Conservation (phyloP, 176 grass and related monocot genomes). For the Bothriochloa decipiens region DNA sequence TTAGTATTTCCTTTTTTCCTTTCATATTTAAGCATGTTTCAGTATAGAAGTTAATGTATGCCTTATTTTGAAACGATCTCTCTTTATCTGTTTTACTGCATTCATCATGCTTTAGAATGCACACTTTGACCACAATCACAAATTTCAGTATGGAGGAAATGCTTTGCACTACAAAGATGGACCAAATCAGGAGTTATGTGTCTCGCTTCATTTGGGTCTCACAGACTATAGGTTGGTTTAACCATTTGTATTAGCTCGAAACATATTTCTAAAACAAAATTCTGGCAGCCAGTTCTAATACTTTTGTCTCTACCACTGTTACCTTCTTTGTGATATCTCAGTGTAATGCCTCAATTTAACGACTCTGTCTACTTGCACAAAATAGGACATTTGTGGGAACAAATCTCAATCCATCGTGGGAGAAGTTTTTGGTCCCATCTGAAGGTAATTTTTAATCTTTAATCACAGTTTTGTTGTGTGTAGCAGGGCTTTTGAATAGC, state of each 20-base stretch:
- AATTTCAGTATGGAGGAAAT: constrained; percentile 83
- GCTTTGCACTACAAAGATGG: constrained; percentile 49
- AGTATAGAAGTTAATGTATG: too few relatives aligned
- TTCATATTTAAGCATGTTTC: too few relatives aligned
- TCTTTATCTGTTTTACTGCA: too few relatives aligned
- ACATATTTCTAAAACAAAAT: too few relatives aligned
- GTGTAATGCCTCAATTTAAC: not conserved
- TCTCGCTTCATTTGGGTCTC: constrained; percentile 86
- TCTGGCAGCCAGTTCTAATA: too few relatives aligned
- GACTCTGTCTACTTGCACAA: constrained; percentile 22
- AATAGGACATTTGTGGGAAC: constrained; percentile 95
- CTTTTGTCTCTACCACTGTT: too few relatives aligned
- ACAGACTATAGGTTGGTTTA: constrained; percentile 84
- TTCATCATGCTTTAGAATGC: not conserved
- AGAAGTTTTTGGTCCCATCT: constrained; percentile 75
- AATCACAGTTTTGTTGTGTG: not conserved
- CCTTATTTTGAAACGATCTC: too few relatives aligned
- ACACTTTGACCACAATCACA: constrained; percentile 12
- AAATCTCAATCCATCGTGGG: constrained; percentile 88
- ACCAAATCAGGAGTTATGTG: constrained; percentile 35
- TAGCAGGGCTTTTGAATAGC: not conserved
- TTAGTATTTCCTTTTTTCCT: too few relatives aligned
- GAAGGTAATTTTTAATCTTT: constrained; percentile 58
- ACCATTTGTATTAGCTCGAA: not conserved
- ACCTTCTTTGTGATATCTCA: constrained; percentile 2